Percentiles rank a stretch among this genome's conserved stretches.
phyloP scores from a whole-genome alignment of 352 stramenopile genomes.

The Globisporangium emineosum region DNA sequence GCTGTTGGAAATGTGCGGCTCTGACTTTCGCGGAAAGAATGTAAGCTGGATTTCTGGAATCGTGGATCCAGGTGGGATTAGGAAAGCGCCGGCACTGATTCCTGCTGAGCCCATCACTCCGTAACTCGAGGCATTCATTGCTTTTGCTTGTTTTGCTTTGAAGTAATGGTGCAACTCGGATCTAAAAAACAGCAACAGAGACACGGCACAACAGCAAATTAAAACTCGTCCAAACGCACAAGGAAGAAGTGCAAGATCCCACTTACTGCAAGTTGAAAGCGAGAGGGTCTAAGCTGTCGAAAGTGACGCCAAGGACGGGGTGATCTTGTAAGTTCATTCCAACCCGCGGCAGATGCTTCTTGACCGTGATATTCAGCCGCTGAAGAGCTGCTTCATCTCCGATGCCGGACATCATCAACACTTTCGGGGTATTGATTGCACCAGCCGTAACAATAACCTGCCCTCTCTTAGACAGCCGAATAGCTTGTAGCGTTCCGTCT shows the following conservation, averaged over 20 bases:
- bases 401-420: constrained; percentile 75
- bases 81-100: constrained; percentile 70
- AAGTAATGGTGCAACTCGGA: constrained; percentile 50
- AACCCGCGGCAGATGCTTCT: constrained; percentile 70
- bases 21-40: constrained; percentile 80
- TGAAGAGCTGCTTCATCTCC: constrained; percentile 42
- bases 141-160: constrained; percentile 23
- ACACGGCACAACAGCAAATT: background rate
- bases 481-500: constrained; percentile 35
- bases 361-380: constrained; percentile 40
- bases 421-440: constrained; percentile 84
- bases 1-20: constrained; percentile 70
- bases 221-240: background rate
- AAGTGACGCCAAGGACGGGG: constrained; percentile 76
- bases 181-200: constrained; percentile 15
- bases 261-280: constrained; percentile 47
- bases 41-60: constrained; percentile 87
- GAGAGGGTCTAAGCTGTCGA: constrained; percentile 31
- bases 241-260: background rate
- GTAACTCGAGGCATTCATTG: constrained; percentile 37
- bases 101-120: constrained; percentile 63
- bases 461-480: constrained; percentile 35
- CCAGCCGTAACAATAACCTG: constrained; percentile 80
- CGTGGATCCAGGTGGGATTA: constrained; percentile 64
- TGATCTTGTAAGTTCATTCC: constrained; percentile 90